Conservation (phyloP, 306 rosid genomes). For the Clitoria ternatea region DNA sequence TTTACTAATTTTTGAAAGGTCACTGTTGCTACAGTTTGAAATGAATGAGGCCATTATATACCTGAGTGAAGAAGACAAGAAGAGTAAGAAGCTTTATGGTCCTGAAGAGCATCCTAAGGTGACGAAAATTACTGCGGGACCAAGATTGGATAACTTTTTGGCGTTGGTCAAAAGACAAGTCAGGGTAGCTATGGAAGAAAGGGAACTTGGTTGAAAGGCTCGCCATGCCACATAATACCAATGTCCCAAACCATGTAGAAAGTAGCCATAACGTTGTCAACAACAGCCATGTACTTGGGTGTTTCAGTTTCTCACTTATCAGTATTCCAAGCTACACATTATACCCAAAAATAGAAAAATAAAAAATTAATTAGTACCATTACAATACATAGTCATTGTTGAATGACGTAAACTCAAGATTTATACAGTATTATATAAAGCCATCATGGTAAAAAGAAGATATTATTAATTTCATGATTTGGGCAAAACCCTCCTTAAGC, state of each 20-base stretch:
- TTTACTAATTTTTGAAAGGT: background rate
- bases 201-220: constrained; percentile 47
- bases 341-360: background rate
- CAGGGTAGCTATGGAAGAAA: constrained; percentile 41
- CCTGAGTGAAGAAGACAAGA: constrained; percentile 71
- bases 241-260: constrained; percentile 70
- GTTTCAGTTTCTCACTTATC: constrained; percentile 46
- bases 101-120: constrained; percentile 43
- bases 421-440: too few species aligned
- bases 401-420: background rate
- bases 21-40: background rate
- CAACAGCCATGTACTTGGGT: constrained; percentile 50
- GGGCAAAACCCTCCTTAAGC: background rate
- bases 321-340: constrained; percentile 40
- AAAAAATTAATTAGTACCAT: too few species aligned
- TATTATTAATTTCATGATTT: too few species aligned
- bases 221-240: constrained; percentile 44
- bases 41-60: constrained; percentile 14
- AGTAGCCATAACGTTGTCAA: constrained; percentile 42
- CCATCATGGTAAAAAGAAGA: too few species aligned
- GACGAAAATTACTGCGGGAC: constrained; percentile 46
- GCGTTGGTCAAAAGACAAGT: constrained; percentile 29
- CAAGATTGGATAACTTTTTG: constrained; percentile 37
- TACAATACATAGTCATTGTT: too few species aligned
- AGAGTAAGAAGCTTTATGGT: constrained; percentile 54